phyloP scores from a whole-genome alignment of 305 asterid species.

The Fraxinus velutina region DNA sequence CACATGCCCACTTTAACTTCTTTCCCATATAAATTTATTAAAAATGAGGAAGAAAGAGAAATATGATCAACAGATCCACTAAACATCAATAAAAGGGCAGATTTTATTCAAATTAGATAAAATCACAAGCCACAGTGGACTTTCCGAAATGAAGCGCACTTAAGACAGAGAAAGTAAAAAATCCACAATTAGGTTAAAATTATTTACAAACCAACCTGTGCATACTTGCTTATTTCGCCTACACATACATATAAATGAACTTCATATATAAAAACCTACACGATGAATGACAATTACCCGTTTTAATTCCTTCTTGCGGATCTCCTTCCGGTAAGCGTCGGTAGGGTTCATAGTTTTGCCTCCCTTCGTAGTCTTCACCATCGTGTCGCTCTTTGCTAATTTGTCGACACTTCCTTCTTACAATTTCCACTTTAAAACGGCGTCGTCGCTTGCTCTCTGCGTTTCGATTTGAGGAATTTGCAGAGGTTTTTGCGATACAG shows the following conservation, averaged over 20 bases:
- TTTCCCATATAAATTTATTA: not conserved
- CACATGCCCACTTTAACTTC: not conserved
- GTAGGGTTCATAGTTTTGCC: conserved; percentile 99
- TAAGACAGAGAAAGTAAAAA: not conserved
- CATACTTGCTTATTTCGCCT: not conserved
- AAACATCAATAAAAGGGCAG: not conserved
- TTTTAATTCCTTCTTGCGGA: conserved; percentile 83
- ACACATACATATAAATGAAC: not conserved
- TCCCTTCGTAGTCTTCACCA: conserved; percentile 97
- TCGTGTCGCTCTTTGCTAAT: conserved; percentile 28
- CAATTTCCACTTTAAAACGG: not conserved
- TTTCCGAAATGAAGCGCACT: not conserved
- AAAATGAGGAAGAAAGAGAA: not conserved
- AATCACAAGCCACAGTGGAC: not conserved
- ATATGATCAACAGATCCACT: not conserved
- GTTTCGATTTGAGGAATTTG: not conserved
- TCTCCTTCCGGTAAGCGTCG: conserved; percentile 89
- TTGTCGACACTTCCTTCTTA: not conserved
- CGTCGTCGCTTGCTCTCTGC: not conserved
- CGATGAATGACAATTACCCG: conserved; percentile 44
- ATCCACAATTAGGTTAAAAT: not conserved
- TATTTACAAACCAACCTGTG: not conserved
- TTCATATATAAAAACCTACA: not conserved
- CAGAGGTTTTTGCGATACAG: not conserved
- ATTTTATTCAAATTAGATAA: not conserved